These are phyloP conservation scores for Holtermannia corniformis DNA, from an alignment of 768 basidiomycete species.

Conservation along the genomic window DNA sequence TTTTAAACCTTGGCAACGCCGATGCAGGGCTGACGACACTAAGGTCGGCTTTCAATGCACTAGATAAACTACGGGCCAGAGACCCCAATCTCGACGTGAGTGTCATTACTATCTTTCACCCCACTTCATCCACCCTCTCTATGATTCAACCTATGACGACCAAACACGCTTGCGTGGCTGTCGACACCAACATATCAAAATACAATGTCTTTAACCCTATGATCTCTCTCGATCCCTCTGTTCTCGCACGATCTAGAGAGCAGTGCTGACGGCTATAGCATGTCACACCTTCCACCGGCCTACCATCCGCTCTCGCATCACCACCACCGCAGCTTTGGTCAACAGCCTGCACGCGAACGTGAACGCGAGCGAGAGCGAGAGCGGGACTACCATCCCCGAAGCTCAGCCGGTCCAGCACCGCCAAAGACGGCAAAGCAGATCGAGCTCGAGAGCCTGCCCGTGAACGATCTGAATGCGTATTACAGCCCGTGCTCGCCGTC, in stretches of 20 bases:
- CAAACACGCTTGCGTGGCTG: not conserved
- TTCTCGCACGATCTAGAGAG: too few relatives aligned
- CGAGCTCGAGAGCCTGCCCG: conserved; percentile 17
- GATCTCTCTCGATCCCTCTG: too few relatives aligned
- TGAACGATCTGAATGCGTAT: conserved; percentile 25
- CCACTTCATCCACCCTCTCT: not conserved
- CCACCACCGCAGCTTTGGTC: not conserved
- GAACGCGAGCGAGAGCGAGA: not conserved
- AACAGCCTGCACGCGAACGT: not conserved
- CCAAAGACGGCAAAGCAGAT: conserved; percentile 1
- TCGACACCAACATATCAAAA: not conserved
- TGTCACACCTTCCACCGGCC: not conserved
- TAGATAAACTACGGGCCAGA: not conserved
- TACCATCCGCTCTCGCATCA: not conserved
- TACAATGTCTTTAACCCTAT: not conserved
- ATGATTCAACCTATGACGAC: not conserved
- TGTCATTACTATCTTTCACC: not conserved
- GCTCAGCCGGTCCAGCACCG: not conserved
- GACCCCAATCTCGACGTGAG: not conserved
- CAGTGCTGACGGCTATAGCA: not conserved
- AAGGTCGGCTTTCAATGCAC: not conserved
- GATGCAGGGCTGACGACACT: conserved; percentile 2
- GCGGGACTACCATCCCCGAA: not conserved
- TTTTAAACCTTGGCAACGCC: not conserved
- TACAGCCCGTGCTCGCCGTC: conserved; percentile 18